A percentile compares a stretch with the other conserved stretches of the same genome.
phyloP scores from a whole-genome alignment of 2,329 filamentous ascomycete species.

The Chaetomium strumarium region DNA sequence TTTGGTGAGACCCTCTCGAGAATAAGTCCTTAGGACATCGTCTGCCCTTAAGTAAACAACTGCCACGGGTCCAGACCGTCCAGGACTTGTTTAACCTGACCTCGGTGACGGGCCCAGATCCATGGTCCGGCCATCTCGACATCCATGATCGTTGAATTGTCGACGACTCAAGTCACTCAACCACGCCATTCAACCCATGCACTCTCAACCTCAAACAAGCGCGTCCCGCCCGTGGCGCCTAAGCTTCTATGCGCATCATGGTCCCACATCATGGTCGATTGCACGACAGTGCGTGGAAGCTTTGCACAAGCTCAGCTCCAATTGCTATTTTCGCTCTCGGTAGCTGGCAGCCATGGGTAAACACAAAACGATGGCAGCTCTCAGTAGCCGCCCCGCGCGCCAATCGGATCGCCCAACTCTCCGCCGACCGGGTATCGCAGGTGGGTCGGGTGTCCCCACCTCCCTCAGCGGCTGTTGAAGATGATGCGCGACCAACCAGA shows the following conservation, averaged over 20 bases:
- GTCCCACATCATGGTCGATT: background rate
- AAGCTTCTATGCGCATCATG: constrained; percentile 2
- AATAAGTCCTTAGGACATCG: background rate
- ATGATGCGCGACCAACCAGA: constrained; percentile 2
- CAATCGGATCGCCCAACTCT: constrained; percentile 11
- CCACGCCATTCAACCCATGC: background rate
- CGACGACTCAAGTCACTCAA: background rate
- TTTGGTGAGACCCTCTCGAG: constrained; percentile 8
- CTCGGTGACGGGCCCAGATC: constrained; percentile 1
- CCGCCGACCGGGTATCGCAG: background rate
- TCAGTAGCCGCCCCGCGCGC: constrained; percentile 12
- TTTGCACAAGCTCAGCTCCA: background rate
- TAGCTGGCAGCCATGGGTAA: background rate
- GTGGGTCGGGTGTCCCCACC: constrained; percentile 7
- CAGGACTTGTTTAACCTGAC: background rate
- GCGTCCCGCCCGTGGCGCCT: constrained; percentile 14
- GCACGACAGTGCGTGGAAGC: background rate
- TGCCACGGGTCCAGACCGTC: background rate
- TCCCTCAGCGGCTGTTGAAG: constrained; percentile 2
- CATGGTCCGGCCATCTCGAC: background rate
- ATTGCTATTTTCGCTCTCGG: constrained; percentile 4
- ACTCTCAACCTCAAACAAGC: constrained; percentile 15
- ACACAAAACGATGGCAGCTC: constrained; percentile 1
- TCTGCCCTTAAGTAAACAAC: background rate
- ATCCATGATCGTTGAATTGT: background rate